Base-by-base conservation (phyloP, 495 filamentous ascomycete genomes). In the Lasiosphaeria ovina region DNA sequence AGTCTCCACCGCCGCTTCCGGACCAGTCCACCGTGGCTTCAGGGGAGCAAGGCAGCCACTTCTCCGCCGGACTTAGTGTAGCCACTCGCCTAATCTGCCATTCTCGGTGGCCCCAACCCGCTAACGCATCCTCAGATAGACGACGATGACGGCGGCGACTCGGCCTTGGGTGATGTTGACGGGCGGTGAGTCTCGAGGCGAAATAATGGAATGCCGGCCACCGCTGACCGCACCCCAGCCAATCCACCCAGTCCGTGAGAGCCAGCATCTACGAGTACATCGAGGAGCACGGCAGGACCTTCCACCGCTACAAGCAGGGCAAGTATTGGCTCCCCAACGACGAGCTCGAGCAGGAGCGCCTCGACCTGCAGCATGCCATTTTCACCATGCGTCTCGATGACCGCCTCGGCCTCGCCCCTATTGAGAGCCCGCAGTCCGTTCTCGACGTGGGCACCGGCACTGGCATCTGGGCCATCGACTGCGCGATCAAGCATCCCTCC, bases 401-500 rank as follows among this genome's bases (percentile, higher is more conserved):
- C 10, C 5, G 32, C n/a, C 45, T 57, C 31, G 24, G 44, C 45
- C 56, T 85, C 6, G 80, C 86, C 0, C 87, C 87, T 6, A 64
- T 89, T 8, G 45, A 68, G 2, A 68, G 79, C 16, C 51, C 61
- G 4, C 74, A 83, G 57, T 77, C 77, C 35, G 76, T 85, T 9
- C 72, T 89, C 8, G 86, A 77, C 47, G 65, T 76, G 9, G 75
- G 70, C 7, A 74, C 71, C 7, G 75, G 75, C 35, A 71, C 73
- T 6, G 74, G 74, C 61, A 72, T 76, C 53, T 77, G 73, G 73
- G 73, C 73, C 57, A 75, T 77, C 36, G 85, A 87, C 58, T 81
- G 85, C 58, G 85, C 80, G n/a, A 83, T 87, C 56, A 61, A 75
- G 11, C 80, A 74, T 61, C 84, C 84, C 2, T 35, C 67, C 36